Evolutionary conservation across 106 monocot genomes (phyloP).

Genomic region (Platanthera guangdongensis): DNA sequence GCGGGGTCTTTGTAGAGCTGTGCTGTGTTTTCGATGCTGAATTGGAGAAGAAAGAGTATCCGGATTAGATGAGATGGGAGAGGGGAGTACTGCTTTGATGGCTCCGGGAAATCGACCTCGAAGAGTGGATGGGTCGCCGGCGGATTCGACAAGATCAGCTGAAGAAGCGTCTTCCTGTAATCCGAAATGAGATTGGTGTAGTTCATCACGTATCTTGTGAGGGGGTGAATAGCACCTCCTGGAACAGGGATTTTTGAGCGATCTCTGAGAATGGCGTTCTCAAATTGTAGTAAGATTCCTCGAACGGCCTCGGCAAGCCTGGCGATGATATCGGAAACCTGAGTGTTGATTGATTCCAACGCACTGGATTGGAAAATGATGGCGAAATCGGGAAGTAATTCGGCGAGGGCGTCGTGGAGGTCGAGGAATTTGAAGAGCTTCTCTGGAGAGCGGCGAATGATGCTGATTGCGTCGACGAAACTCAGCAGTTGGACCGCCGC

Average conservation of each 20-base stretch:
- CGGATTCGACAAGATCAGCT: constrained; percentile 57
- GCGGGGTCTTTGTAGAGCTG: constrained; percentile 58
- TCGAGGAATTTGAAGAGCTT: constrained; percentile 75
- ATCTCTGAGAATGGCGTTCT: constrained; percentile 71
- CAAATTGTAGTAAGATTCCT: constrained; percentile 91
- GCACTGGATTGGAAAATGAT: constrained; percentile 35
- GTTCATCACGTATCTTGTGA: constrained; percentile 95
- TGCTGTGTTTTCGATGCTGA: constrained; percentile 65
- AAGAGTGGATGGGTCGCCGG: constrained; percentile 7
- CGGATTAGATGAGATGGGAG: constrained; percentile 60
- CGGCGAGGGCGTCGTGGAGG: constrained; percentile 49
- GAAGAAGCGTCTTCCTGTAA: constrained; percentile 58
- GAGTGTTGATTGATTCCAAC: constrained; percentile 41
- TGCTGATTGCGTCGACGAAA: constrained; percentile 64
- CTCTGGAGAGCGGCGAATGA: constrained; percentile 60
- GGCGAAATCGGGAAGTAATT: constrained; percentile 47
- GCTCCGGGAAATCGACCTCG: constrained; percentile 45
- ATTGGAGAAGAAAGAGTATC: constrained; percentile 63
- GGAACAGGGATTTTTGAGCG: constrained; percentile 55
- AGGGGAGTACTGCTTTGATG: constrained; percentile 36
- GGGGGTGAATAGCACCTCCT: constrained; percentile 82
- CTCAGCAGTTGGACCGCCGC: constrained; percentile 50
- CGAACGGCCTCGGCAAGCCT: constrained; percentile 75
- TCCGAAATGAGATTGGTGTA: constrained; percentile 71
- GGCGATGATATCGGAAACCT: constrained; percentile 53